A percentile compares a stretch with the other conserved stretches of the same genome.
Conservation (phyloP, 2,329 filamentous ascomycete genomes). For the Tympanopsis confertula region DNA sequence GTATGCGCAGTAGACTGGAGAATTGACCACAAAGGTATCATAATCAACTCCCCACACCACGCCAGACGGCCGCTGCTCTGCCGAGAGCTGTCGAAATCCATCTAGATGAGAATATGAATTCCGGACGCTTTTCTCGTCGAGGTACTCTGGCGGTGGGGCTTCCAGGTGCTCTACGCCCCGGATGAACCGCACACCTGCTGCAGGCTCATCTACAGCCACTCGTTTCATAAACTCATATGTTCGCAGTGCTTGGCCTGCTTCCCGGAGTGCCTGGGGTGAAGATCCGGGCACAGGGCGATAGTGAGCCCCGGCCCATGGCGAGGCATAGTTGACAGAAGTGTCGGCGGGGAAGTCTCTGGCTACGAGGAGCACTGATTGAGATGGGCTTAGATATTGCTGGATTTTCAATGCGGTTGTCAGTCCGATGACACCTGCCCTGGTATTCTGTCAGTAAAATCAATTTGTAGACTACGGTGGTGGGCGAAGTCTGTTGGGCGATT, state of each 20-base stretch:
- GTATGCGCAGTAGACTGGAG: constrained; percentile 26
- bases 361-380: not conserved
- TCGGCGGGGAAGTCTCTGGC: constrained; percentile 15
- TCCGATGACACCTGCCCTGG: not conserved
- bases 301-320: constrained; percentile 31
- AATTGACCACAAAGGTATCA: constrained; percentile 25
- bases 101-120: constrained; percentile 18
- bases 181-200: constrained; percentile 21
- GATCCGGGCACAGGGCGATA: constrained; percentile 28
- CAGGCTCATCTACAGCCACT: constrained; percentile 18
- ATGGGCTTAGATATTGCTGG: not conserved
- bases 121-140: constrained; percentile 10
- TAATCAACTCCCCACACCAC: constrained; percentile 28
- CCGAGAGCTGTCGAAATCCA: constrained; percentile 16
- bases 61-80: constrained; percentile 14
- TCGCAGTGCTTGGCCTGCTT: constrained; percentile 20
- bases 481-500: too few species aligned
- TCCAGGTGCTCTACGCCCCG: constrained; percentile 28
- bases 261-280: constrained; percentile 18
- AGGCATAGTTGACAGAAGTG: constrained; percentile 28
- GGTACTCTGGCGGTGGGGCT: constrained; percentile 19
- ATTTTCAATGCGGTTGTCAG: not conserved
- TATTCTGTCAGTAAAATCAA: not conserved
- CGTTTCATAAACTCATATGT: constrained; percentile 24
- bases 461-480: too few species aligned